These are phyloP conservation scores for Aegilops tauschii DNA, from an alignment of 176 grass and related monocot species.

Conservation along the genomic window DNA sequence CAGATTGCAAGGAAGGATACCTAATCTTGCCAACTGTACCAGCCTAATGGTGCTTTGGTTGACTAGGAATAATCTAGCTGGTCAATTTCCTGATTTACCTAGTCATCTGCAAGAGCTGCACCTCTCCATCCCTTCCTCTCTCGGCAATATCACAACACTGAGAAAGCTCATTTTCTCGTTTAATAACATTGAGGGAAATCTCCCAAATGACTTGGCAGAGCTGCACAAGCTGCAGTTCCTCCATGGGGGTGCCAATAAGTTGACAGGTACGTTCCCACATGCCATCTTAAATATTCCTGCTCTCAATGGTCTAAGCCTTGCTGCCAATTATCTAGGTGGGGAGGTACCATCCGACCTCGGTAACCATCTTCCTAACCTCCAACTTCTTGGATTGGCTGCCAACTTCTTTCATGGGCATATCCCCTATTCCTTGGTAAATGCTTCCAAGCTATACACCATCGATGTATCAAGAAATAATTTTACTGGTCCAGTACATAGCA, in stretches of 20 bases:
- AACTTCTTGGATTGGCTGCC: rapidly evolving
- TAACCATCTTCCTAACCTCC: background rate
- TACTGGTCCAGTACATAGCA: background rate
- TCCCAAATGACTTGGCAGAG: background rate
- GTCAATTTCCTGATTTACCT: background rate
- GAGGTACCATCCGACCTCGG: background rate
- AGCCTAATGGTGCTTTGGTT: background rate
- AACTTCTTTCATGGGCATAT: background rate
- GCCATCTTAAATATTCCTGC: background rate
- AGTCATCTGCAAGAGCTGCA: background rate
- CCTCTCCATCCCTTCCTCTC: background rate
- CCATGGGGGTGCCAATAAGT: rapidly evolving
- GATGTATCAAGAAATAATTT: background rate
- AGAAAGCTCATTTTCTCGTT: rapidly evolving
- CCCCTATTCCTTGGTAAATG: background rate
- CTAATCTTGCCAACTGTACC: background rate
- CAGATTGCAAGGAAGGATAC: background rate
- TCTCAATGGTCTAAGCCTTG: background rate
- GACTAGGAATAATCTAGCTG: background rate
- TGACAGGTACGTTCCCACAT: background rate
- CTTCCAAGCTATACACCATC: rapidly evolving
- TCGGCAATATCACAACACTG: background rate
- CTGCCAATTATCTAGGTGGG: background rate
- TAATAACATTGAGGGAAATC: background rate
- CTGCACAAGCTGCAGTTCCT: background rate